Evolutionary conservation across 208 protist species (phyloP).

Genomic region (Vickermania spadyakhi): DNA sequence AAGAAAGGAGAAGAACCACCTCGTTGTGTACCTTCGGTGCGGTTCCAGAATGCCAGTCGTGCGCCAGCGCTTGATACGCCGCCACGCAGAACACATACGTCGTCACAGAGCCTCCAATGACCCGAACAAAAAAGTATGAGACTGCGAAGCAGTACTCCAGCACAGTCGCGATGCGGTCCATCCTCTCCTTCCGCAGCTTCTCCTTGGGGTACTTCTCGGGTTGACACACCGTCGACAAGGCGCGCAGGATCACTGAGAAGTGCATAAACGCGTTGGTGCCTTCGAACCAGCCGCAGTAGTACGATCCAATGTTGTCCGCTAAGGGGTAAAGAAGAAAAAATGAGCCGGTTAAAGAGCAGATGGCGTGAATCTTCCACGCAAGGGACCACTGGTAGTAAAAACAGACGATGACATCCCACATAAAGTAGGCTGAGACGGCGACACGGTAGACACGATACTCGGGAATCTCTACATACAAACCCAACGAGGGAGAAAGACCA

Average conservation of each 20-base stretch:
- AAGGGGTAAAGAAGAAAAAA: conserved; percentile 72
- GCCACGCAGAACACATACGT: conserved; percentile 32
- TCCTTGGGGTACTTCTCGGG: conserved; percentile 10
- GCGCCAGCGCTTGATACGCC: conserved; percentile 15
- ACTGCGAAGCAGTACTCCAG: conserved; percentile 54
- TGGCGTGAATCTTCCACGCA: conserved; percentile 67
- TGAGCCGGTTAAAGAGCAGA: conserved; percentile 52
- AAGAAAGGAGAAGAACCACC: conserved; percentile 32
- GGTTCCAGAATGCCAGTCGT: conserved; percentile 4
- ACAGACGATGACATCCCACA: conserved; percentile 76
- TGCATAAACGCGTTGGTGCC: conserved; percentile 70
- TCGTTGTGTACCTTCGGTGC: conserved; percentile 39
- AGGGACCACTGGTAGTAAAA: conserved; percentile 56
- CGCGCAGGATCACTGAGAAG: conserved; percentile 32
- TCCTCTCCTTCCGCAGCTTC: neutral
- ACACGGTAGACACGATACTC: conserved; percentile 60
- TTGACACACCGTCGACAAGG: conserved; percentile 12
- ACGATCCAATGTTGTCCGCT: conserved; percentile 55
- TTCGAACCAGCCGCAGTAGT: conserved; percentile 84
- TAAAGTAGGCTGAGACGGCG: conserved; percentile 66
- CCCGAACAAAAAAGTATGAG: conserved; percentile 58
- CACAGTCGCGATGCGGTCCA: conserved; percentile 10
- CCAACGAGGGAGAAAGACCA: conserved; percentile 17
- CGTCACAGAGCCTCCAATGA: conserved; percentile 50
- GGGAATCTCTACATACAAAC: conserved; percentile 39